phyloP scores from a whole-genome alignment of 305 asterid genomes.

The Withania somnifera region DNA sequence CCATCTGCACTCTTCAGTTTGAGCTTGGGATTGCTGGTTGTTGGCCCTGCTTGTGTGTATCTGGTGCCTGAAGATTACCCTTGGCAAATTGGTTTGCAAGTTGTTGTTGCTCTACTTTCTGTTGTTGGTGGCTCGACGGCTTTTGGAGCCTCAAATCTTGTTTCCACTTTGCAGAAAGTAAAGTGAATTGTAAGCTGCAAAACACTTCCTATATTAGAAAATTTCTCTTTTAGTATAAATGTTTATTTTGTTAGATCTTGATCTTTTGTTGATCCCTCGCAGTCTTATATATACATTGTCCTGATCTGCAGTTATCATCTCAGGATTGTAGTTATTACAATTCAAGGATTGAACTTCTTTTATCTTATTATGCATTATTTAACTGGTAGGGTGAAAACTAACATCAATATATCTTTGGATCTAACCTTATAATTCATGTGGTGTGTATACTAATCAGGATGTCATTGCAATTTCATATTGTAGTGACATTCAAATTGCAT shows the following conservation, averaged over 20 bases:
- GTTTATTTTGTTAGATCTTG: background rate
- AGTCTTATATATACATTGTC: background rate
- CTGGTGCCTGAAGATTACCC: slow-evolving; percentile 79
- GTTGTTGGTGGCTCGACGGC: slow-evolving; percentile 77
- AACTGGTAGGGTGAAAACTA: background rate
- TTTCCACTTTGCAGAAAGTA: slow-evolving; percentile 69
- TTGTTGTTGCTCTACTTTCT: slow-evolving; percentile 43
- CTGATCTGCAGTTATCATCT: slow-evolving; percentile 5
- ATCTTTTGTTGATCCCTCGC: background rate
- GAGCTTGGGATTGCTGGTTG: slow-evolving; percentile 38
- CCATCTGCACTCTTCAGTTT: slow-evolving; percentile 49
- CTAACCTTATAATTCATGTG: background rate
- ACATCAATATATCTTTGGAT: background rate
- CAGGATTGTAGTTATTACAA: slow-evolving; percentile 4
- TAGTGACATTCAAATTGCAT: background rate
- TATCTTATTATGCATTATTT: background rate
- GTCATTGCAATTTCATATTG: background rate
- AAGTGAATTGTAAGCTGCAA: slow-evolving; percentile 6
- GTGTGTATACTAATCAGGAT: background rate
- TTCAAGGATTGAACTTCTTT: background rate
- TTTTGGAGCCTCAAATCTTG: slow-evolving; percentile 79
- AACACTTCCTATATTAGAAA: background rate
- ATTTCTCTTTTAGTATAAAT: background rate
- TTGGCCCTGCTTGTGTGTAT: slow-evolving; percentile 60
- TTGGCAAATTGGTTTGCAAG: slow-evolving; percentile 77